phyloP scores from a whole-genome alignment of 805 yeast species.

The Candida loeiensis region DNA sequence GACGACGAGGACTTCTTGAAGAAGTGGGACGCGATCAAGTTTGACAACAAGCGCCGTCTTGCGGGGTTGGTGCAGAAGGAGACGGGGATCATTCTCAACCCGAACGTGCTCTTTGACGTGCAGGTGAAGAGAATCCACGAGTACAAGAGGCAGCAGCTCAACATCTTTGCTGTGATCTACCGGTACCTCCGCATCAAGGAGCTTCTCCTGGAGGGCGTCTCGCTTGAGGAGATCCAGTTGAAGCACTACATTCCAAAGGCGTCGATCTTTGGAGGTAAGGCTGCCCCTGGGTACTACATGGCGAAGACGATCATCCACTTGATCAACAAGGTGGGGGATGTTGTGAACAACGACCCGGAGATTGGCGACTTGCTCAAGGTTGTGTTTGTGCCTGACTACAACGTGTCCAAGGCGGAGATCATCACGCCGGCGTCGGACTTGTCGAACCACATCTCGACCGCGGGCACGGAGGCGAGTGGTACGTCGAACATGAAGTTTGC shows the following conservation, averaged over 20 bases:
- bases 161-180: conserved; percentile 83
- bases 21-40: conserved; percentile 70
- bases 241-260: conserved; percentile 69
- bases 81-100: conserved; percentile 66
- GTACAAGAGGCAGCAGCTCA: conserved; percentile 91
- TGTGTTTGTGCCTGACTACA: conserved; percentile 86
- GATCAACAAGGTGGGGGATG: conserved; percentile 75
- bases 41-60: conserved; percentile 62
- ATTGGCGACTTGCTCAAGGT: conserved; percentile 77
- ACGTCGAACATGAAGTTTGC: conserved; percentile 96
- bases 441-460: conserved; percentile 92
- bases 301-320: conserved; percentile 88
- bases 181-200: conserved; percentile 76
- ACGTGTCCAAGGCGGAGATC: conserved; percentile 90
- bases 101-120: conserved; percentile 76
- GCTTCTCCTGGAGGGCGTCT: conserved; percentile 48
- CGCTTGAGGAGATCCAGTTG: conserved; percentile 50
- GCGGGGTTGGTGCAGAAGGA: conserved; percentile 62
- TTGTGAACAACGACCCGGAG: conserved; percentile 73
- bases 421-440: conserved; percentile 87
- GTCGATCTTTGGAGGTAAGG: conserved; percentile 86
- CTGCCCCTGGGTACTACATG: conserved; percentile 97
- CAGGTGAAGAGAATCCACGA: conserved; percentile 96
- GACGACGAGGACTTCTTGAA: conserved; percentile 66
- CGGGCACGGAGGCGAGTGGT: conserved; percentile 96